These are phyloP conservation scores for Metrosideros polymorpha DNA, from an alignment of 441 rosid species.

Conservation along the genomic window DNA sequence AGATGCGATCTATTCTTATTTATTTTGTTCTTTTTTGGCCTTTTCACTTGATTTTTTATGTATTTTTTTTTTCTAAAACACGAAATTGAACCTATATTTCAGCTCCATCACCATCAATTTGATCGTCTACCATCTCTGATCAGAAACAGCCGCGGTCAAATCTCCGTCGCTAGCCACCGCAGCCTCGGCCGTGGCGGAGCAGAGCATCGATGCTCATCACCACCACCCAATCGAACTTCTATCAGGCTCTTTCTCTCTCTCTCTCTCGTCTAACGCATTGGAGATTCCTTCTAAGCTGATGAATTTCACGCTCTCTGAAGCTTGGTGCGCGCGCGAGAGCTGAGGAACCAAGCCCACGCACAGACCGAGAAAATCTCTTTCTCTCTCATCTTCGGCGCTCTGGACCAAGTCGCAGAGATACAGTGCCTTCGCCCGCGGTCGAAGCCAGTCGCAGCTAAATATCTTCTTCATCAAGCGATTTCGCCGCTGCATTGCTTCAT, in stretches of 20 bases:
- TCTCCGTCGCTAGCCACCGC: too few relatives aligned
- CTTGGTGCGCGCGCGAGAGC: background rate
- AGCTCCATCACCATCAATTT: too few relatives aligned
- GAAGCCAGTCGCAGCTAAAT: background rate
- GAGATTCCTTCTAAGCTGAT: background rate
- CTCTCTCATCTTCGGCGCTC: background rate
- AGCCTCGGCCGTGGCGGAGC: too few relatives aligned
- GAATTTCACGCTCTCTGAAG: background rate
- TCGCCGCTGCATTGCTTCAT: too few relatives aligned
- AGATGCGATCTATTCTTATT: too few relatives aligned
- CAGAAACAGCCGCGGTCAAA: too few relatives aligned
- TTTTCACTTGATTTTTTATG: too few relatives aligned
- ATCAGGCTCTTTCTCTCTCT: background rate
- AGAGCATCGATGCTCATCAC: background rate
- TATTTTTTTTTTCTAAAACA: too few relatives aligned
- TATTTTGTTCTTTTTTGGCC: too few relatives aligned
- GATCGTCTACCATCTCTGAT: too few relatives aligned
- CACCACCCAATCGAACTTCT: background rate
- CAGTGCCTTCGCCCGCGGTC: background rate
- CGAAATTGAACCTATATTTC: accelerated
- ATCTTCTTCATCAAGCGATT: too few relatives aligned
- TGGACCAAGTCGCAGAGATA: background rate
- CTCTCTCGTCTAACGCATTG: background rate
- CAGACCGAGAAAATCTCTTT: background rate
- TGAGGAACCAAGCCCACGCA: background rate